phyloP scores from a whole-genome alignment of 1,139 yeast species.

The Casaregolazyma suthepensis region DNA sequence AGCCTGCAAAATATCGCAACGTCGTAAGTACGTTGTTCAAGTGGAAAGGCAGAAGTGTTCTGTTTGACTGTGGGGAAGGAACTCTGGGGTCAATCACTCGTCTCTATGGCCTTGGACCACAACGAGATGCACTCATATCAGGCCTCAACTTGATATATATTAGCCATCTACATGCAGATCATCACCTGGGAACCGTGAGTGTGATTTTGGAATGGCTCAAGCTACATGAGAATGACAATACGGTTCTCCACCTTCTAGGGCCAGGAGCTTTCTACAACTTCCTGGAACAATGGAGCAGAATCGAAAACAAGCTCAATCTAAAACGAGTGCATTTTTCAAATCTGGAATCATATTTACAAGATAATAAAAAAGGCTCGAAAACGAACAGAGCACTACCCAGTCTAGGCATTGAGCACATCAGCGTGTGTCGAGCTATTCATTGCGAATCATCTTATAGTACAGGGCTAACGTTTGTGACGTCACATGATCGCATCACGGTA shows the following conservation, averaged over 20 bases:
- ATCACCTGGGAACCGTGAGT: constrained; percentile 78
- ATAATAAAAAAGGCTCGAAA: constrained; percentile 22
- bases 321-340: constrained; percentile 50
- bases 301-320: constrained; percentile 37
- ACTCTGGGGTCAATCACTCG: constrained; percentile 71
- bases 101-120: constrained; percentile 45
- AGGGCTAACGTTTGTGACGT: constrained; percentile 42
- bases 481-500: constrained; percentile 46
- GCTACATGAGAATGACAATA: constrained; percentile 25
- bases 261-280: constrained; percentile 76
- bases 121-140: constrained; percentile 37
- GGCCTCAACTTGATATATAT: constrained; percentile 64
- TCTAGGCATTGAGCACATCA: not conserved
- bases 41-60: constrained; percentile 12
- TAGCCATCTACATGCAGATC: constrained; percentile 96
- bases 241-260: constrained; percentile 47
- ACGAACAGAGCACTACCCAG: not conserved
- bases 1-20: constrained; percentile 80
- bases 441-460: constrained; percentile 81
- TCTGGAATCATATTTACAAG: constrained; percentile 54
- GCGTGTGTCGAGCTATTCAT: constrained; percentile 72
- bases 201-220: constrained; percentile 65
- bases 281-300: constrained; percentile 59
- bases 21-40: constrained; percentile 78
- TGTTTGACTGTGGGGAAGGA: constrained; percentile 93